A percentile compares a stretch with the other conserved stretches of the same genome.
These are phyloP conservation scores for Hortiboletus campestris DNA, from an alignment of 768 basidiomycete genomes.

Conservation along the genomic window DNA sequence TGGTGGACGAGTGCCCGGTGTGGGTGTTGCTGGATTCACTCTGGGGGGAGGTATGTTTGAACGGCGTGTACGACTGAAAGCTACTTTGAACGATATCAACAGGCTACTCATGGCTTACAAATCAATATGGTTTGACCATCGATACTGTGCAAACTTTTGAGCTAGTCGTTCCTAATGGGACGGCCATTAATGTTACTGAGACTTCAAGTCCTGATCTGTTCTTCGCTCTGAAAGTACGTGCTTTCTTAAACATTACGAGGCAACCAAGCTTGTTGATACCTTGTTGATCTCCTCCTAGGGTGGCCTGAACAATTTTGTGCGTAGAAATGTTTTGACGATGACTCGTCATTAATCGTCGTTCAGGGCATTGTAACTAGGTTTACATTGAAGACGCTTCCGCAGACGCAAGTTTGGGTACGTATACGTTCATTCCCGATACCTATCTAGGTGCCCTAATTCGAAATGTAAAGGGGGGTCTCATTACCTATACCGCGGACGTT, in stretches of 20 bases:
- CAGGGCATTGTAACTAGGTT: conserved; percentile 62
- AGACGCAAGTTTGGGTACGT: conserved; percentile 57
- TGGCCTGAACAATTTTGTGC: conserved; percentile 59
- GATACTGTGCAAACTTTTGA: conserved; percentile 57
- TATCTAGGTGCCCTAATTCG: not conserved
- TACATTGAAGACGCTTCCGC: conserved; percentile 51
- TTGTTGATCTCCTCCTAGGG: conserved; percentile 37
- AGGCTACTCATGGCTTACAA: conserved; percentile 47
- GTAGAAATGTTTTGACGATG: not conserved
- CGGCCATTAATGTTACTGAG: conserved; percentile 35
- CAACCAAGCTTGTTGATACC: too few species aligned
- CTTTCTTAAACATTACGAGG: not conserved
- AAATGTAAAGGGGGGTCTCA: conserved; percentile 47
- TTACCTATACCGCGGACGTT: conserved; percentile 25
- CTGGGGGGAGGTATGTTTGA: conserved; percentile 50
- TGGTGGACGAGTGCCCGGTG: conserved; percentile 52
- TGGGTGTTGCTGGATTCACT: conserved; percentile 57
- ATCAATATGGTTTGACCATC: conserved; percentile 56
- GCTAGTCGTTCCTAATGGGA: conserved; percentile 49
- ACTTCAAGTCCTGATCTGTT: conserved; percentile 39
- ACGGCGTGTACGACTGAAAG: not conserved
- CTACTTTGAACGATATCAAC: not conserved
- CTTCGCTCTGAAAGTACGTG: conserved; percentile 42
- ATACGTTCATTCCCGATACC: conserved; percentile 4
- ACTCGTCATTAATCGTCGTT: not conserved